These are phyloP conservation scores for Fraxinus greggii DNA, from an alignment of 305 asterid species.

Conservation along the genomic window DNA sequence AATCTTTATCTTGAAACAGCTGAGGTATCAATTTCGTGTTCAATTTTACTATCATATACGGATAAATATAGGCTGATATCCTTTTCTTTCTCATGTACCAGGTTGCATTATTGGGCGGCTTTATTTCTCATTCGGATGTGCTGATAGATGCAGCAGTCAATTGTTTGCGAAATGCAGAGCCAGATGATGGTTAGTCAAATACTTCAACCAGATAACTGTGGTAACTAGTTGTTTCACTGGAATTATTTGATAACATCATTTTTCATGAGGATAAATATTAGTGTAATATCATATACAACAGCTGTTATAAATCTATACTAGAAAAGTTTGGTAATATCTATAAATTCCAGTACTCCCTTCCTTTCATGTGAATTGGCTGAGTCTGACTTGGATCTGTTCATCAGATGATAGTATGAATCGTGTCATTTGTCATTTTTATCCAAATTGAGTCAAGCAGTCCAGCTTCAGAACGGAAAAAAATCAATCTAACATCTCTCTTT, in stretches of 20 bases:
- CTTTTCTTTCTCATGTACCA: constrained; percentile 28
- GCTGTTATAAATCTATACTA: neutral
- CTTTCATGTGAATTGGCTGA: neutral
- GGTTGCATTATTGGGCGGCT: constrained; percentile 75
- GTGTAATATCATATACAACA: constrained; percentile 3
- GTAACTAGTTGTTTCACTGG: constrained; percentile 14
- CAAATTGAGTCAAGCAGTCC: neutral
- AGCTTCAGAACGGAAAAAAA: neutral
- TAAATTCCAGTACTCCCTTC: constrained; percentile 4
- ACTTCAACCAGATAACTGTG: constrained; percentile 20
- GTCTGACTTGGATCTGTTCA: neutral
- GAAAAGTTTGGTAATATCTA: constrained; percentile 10
- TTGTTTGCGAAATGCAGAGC: constrained; percentile 51
- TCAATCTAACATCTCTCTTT: neutral
- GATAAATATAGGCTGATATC: constrained; percentile 19
- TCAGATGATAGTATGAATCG: neutral
- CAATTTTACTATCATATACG: constrained; percentile 4
- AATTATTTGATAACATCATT: neutral
- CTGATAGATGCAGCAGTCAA: constrained; percentile 58
- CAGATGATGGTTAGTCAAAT: constrained; percentile 55
- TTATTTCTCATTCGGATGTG: constrained; percentile 68
- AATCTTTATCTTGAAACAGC: constrained; percentile 81
- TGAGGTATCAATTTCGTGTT: constrained; percentile 50
- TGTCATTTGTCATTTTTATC: neutral
- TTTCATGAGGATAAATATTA: constrained; percentile 8